Base-by-base conservation (phyloP, 2,329 filamentous ascomycete genomes). In the Cadophora sp. region DNA sequence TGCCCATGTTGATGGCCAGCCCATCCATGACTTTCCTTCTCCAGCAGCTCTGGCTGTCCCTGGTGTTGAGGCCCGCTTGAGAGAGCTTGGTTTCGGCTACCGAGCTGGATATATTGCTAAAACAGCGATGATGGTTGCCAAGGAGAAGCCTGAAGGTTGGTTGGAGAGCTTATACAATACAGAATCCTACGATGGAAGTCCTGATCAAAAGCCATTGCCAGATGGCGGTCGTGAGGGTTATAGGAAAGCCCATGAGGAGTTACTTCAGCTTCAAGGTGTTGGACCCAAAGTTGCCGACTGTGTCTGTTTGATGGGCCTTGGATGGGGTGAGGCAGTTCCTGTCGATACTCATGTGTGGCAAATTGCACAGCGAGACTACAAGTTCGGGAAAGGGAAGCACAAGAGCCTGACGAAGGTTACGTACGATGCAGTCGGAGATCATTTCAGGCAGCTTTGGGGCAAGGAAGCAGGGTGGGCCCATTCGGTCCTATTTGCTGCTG, bases 301-400 rank as follows among this genome's bases (percentile, higher is more conserved):
- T 77, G 94, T 98, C 8, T 97, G 92, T 77, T 83, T 99, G 24
- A 97, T 99, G 92, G 97, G 97, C 0, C 82, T 99, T 16, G 95
- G 94, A 31, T 99, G 97, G 95, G 92, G 92, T 37, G 95, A 98
- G 80, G 90, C 94, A 2, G 94, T 99, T 1, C 96, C 96, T 0
- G 92, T 99, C 37, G 96, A 99, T 79, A 99, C 97, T 1, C 97
- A 99, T 80, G 93, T 99, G 14, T 98, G 94, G 95, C 94, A 98
- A 82, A 98, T 99, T 76, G 97, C 96, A 0, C 93, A 97, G 79
- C 86, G 96, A 64, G 96, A 99, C 79, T 99, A 99, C 81, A 94
- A 91, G 68, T 97, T 99, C 75, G 92, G 93, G 7, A 92, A 90
- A 75, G 89, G 88, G 9, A 95, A 93, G 76, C 85, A 92, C 69